Percentiles rank a stretch among this genome's conserved stretches.
These are phyloP conservation scores for Colletotrichum spaethianum DNA, from an alignment of 2,329 filamentous ascomycete species.

Conservation along the genomic window DNA sequence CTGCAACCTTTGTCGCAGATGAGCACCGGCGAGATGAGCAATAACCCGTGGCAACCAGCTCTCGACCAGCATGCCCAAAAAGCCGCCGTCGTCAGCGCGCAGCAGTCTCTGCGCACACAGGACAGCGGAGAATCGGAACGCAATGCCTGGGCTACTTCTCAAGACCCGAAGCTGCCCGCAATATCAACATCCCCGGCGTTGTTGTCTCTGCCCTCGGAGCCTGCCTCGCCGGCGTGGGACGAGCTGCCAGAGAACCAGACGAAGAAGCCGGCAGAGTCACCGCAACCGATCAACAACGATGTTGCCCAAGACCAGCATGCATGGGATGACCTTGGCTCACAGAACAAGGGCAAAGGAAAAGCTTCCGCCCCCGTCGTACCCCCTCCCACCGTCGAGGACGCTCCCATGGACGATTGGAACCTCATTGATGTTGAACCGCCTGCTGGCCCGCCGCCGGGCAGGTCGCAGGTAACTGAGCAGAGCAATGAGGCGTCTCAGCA, in stretches of 20 bases:
- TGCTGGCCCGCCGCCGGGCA: neutral
- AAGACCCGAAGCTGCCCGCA: conserved; percentile 26
- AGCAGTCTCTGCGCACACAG: conserved; percentile 23
- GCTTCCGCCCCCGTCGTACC: conserved; percentile 45
- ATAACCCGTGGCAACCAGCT: conserved; percentile 62
- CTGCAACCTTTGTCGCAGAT: conserved; percentile 58
- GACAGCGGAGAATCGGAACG: conserved; percentile 33
- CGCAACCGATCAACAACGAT: conserved; percentile 49
- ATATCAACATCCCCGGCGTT: conserved; percentile 42
- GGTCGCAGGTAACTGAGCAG: neutral
- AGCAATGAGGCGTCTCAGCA: neutral
- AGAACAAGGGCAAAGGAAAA: conserved; percentile 60
- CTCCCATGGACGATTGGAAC: conserved; percentile 64
- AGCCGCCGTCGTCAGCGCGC: neutral
- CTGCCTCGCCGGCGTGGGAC: conserved; percentile 55
- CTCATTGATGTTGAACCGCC: conserved; percentile 49
- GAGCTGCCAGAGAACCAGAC: conserved; percentile 49
- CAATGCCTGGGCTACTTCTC: conserved; percentile 52
- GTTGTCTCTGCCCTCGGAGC: conserved; percentile 55
- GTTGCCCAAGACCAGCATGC: conserved; percentile 60
- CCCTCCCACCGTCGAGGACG: conserved; percentile 43
- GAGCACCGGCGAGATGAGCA: conserved; percentile 57
- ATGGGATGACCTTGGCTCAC: conserved; percentile 63
- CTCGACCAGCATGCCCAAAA: conserved; percentile 40
- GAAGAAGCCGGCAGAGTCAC: conserved; percentile 43